Conservation (phyloP, 1,284 basidiomycete genomes). For the Heterobasidion irregulare region DNA sequence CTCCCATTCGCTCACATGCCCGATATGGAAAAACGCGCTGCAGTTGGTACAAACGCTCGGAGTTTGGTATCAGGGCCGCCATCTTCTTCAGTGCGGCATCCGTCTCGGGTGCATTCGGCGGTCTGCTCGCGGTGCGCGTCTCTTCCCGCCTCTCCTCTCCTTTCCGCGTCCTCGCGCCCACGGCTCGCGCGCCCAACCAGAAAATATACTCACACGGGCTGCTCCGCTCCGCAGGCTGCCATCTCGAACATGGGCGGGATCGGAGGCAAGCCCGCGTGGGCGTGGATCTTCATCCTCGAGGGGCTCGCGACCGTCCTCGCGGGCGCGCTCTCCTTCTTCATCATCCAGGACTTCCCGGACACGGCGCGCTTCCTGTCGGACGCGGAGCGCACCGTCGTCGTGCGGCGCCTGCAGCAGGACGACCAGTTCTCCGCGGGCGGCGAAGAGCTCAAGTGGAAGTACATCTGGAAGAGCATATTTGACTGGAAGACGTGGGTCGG, state of each 20-base stretch:
- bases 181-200: neutral
- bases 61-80: conserved; percentile 59
- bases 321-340: conserved; percentile 41
- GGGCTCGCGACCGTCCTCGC: conserved; percentile 58
- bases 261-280: conserved; percentile 49
- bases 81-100: conserved; percentile 69
- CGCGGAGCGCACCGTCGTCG: conserved; percentile 38
- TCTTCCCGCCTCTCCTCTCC: neutral
- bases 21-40: neutral
- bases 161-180: neutral
- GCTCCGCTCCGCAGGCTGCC: conserved; percentile 48
- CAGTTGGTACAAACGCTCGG: conserved; percentile 45
- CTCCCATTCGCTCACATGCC: neutral
- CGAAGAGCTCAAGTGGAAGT: conserved; percentile 36
- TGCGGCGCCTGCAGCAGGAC: conserved; percentile 38
- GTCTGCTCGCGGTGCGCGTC: conserved; percentile 3
- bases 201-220: neutral
- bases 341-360: conserved; percentile 53
- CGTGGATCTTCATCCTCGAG: conserved; percentile 75
- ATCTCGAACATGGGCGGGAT: conserved; percentile 64
- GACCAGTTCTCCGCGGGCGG: conserved; percentile 40
- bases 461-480: conserved; percentile 38
- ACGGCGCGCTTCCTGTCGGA: conserved; percentile 45
- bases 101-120: conserved; percentile 64
- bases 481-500: conserved; percentile 50